Evolutionary conservation across 768 basidiomycete species (phyloP).

Genomic region (Tulasnella sp.): DNA sequence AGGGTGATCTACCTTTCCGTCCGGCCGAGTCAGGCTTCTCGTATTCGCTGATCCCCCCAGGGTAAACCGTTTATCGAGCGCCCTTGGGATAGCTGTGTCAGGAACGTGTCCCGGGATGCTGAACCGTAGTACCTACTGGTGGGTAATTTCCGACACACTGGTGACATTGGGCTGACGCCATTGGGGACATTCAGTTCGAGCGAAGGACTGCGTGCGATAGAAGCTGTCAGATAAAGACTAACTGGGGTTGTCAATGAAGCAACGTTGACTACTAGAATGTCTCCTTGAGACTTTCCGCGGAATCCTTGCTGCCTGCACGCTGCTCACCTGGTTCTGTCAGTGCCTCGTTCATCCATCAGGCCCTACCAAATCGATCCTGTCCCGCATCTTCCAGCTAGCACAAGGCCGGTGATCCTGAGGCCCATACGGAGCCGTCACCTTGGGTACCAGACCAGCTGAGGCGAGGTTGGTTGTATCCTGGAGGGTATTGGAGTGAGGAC

Average conservation of each 20-base stretch:
- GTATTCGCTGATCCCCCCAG: not conserved
- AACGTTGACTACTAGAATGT: not conserved
- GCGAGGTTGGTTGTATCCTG: slow-evolving; percentile 2
- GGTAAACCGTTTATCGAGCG: slow-evolving; percentile 2
- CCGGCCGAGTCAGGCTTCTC: not conserved
- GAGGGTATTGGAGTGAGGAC: slow-evolving; percentile 2
- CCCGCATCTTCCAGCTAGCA: not conserved
- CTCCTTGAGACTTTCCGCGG: not conserved
- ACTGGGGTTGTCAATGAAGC: not conserved
- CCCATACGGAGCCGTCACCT: not conserved
- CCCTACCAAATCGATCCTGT: not conserved
- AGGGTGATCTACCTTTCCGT: not conserved
- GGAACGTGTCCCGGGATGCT: not conserved
- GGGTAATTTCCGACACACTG: not conserved
- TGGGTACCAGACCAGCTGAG: slow-evolving; percentile 1
- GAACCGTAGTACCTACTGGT: not conserved
- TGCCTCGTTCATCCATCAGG: not conserved
- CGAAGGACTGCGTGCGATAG: slow-evolving; percentile 1
- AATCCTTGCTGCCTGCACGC: slow-evolving; percentile 6
- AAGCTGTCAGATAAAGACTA: not conserved
- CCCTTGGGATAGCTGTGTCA: not conserved
- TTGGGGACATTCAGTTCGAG: not conserved
- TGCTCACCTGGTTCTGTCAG: not conserved
- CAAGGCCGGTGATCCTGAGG: slow-evolving; percentile 6
- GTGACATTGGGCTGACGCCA: not conserved